Conservation (phyloP, 2,329 filamentous ascomycete genomes). For the Myriosclerotinia duriaeana region DNA sequence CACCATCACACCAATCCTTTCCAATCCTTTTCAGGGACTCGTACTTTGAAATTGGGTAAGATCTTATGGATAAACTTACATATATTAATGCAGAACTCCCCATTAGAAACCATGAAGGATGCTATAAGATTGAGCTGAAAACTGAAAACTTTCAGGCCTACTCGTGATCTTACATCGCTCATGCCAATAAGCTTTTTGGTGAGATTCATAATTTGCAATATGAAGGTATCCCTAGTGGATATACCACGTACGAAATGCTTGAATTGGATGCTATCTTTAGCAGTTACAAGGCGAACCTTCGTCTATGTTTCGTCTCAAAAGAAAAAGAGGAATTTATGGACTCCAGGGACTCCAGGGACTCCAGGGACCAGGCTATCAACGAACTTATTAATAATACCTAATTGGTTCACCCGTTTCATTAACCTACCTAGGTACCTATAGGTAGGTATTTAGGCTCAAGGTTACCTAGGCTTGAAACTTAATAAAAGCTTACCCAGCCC, state of each 20-base stretch:
- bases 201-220: not conserved
- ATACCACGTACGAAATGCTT: not conserved
- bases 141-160: not conserved
- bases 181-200: not conserved
- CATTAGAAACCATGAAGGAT: not conserved
- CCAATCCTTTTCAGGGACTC: constrained; percentile 1
- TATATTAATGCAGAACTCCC: not conserved
- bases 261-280: not conserved
- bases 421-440: not conserved
- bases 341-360: no score
- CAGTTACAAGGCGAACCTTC: not conserved
- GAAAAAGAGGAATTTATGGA: no score
- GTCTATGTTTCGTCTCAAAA: no score
- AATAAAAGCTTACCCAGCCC: no score
- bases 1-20: no score
- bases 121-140: constrained; percentile 3
- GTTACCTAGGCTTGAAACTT: not conserved
- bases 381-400: no score
- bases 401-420: no score
- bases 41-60: constrained; percentile 1
- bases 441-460: not conserved
- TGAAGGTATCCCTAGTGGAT: not conserved
- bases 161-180: not conserved
- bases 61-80: not conserved
- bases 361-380: no score